Conservation (phyloP, 2,329 filamentous ascomycete species). For the Chalaropsis thielavioides region DNA sequence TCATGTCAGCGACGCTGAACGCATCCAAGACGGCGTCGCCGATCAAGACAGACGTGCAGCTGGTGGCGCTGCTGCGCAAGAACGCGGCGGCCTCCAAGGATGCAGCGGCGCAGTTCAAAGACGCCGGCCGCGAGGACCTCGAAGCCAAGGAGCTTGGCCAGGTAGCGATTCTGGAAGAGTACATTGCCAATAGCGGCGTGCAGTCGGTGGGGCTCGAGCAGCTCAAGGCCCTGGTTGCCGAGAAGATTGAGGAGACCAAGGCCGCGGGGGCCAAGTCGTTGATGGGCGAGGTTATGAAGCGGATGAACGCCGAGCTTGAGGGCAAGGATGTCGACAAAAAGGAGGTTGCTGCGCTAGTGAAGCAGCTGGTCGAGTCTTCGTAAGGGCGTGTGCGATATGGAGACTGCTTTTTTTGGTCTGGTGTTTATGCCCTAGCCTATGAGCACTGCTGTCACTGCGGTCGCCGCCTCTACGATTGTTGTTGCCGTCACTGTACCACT, state of each 20-base stretch:
- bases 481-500: neutral
- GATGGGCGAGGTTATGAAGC: conserved; percentile 50
- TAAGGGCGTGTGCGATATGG: neutral
- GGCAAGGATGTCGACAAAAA: conserved; percentile 51
- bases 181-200: conserved; percentile 44
- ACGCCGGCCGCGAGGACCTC: conserved; percentile 51
- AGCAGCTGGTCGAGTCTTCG: conserved; percentile 27
- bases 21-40: conserved; percentile 57
- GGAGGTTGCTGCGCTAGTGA: conserved; percentile 46
- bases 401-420: neutral
- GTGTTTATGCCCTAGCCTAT: neutral
- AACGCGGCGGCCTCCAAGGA: conserved; percentile 42
- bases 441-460: too few species aligned
- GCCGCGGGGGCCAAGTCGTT: conserved; percentile 32
- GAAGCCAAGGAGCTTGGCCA: conserved; percentile 56
- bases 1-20: conserved; percentile 59
- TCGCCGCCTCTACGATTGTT: too few species aligned
- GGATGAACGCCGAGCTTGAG: conserved; percentile 39
- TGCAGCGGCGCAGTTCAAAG: conserved; percentile 48
- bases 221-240: conserved; percentile 38
- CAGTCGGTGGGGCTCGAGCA: conserved; percentile 44
- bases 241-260: conserved; percentile 37
- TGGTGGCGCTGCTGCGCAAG: conserved; percentile 54
- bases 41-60: conserved; percentile 54
- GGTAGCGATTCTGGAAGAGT: conserved; percentile 49